A percentile compares a stretch with the other conserved stretches of the same genome.
These are phyloP conservation scores for Boletus vinaceobasis DNA, from an alignment of 768 basidiomycete genomes.

Conservation along the genomic window DNA sequence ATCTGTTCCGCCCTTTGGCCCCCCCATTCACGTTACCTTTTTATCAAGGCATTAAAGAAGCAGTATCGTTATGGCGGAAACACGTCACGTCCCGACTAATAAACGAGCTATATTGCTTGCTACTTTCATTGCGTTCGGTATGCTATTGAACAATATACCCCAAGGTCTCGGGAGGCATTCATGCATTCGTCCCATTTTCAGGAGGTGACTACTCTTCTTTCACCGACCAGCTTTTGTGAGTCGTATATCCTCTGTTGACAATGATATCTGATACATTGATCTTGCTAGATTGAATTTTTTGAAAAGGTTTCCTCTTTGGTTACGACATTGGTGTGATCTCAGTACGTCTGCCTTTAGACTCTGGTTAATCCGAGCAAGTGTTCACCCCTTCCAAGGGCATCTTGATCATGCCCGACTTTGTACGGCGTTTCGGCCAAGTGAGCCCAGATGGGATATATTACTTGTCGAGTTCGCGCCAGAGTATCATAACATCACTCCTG, in stretches of 20 bases:
- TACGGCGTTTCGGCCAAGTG: slow-evolving; percentile 11
- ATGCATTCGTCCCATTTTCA: background rate
- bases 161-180: background rate
- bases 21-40: background rate
- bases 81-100: slow-evolving; percentile 9
- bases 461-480: slow-evolving; percentile 17
- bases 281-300: slow-evolving; percentile 1
- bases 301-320: slow-evolving; percentile 13
- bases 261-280: background rate
- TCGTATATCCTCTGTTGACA: background rate
- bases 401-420: slow-evolving; percentile 16
- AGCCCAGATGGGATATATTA: slow-evolving; percentile 7
- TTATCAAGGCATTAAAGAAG: background rate
- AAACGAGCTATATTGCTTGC: slow-evolving; percentile 10
- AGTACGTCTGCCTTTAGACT: background rate
- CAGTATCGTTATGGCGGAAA: background rate
- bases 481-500: slow-evolving; percentile 16
- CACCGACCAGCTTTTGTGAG: background rate
- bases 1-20: background rate
- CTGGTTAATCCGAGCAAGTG: background rate
- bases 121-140: slow-evolving; percentile 16
- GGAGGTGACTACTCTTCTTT: slow-evolving; percentile 3
- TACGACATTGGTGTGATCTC: slow-evolving; percentile 18
- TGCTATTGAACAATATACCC: background rate
- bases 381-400: slow-evolving; percentile 5